phyloP scores from a whole-genome alignment of 2,329 filamentous ascomycete species.

The Claviceps sp. region DNA sequence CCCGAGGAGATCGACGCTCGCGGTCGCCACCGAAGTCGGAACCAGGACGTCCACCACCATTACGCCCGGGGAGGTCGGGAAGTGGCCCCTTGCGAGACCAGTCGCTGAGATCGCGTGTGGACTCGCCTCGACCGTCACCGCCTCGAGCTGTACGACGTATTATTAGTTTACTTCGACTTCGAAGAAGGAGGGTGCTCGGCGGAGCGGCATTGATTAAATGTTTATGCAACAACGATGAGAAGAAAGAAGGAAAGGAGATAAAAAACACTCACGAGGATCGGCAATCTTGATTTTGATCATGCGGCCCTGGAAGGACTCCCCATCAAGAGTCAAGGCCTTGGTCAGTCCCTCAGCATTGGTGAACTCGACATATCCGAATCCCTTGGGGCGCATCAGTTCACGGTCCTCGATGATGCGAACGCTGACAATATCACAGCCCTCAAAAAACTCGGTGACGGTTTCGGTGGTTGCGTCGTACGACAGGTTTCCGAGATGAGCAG shows the following conservation, averaged over 20 bases:
- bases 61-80: slow-evolving; percentile 49
- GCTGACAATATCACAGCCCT: slow-evolving; percentile 70
- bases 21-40: slow-evolving; percentile 31
- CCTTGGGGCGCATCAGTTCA: slow-evolving; percentile 85
- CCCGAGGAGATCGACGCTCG: slow-evolving; percentile 53
- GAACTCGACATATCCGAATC: slow-evolving; percentile 97
- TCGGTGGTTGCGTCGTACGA: slow-evolving; percentile 84
- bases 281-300: slow-evolving; percentile 90
- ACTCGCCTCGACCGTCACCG: slow-evolving; percentile 47
- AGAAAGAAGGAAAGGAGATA: background rate
- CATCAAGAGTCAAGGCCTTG: slow-evolving; percentile 74
- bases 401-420: slow-evolving; percentile 97
- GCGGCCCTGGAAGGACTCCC: slow-evolving; percentile 71
- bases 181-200: no score
- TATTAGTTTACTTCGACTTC: background rate
- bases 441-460: slow-evolving; percentile 76
- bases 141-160: slow-evolving; percentile 58
- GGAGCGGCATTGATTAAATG: no score
- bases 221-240: background rate
- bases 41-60: slow-evolving; percentile 28
- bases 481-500: slow-evolving; percentile 90
- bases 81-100: slow-evolving; percentile 92
- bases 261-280: slow-evolving; percentile 68
- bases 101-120: slow-evolving; percentile 65
- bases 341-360: slow-evolving; percentile 76